Base-by-base conservation (phyloP, 2,329 filamentous ascomycete species). In the Macroventuria anomochaeta region DNA sequence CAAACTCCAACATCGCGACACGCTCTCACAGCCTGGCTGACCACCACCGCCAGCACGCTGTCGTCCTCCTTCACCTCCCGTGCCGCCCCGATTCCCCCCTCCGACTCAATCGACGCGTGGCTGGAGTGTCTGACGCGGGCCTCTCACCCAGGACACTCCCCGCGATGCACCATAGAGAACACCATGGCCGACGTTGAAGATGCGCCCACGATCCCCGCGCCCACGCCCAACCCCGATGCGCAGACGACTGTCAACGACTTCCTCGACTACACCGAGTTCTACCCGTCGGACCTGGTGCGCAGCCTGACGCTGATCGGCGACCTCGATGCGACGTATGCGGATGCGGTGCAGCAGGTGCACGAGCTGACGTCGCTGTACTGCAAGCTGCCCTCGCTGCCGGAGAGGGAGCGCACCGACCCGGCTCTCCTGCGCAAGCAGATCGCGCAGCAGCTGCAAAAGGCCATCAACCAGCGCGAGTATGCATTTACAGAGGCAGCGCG, bases 261-360 rank as follows among this genome's bases (percentile, higher is more conserved):
- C 71, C 82, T 87, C 53, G 85, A 87, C 71, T 88, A 88, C 74
- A 88, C 85, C 58, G 85, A 88, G 74, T 87, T 86, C 77, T 85
- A 87, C 52, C 85, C 85, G 28, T 84, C 85, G 8, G 85, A 88
- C 68, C 77, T 88, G 20, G 79, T 82, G 53, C 85, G 85, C 64
- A 87, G 85, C 58, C 75, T 88, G 47, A 85, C 82, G 44, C 77
- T 88, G 52, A 86, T 88, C 64, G 78, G 80, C 58, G 76, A 81
- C 56, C 79, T 82, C 58, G 78, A 82, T 56, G 63, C 68, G 29
- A 73, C 72, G 44, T 80, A 79, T 54, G 66, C 74, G 55, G 68
- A 74, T 12, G 75, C 73, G 42, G 76, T 79, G 53, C 70, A 74
- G 56, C 64, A 69, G 11, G 75, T 83, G 34, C 80, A 83, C 68